A percentile compares a stretch with the other conserved stretches of the same genome.
Conservation (phyloP, 345 rosid species). For the Eucalyptus cladocalyx region DNA sequence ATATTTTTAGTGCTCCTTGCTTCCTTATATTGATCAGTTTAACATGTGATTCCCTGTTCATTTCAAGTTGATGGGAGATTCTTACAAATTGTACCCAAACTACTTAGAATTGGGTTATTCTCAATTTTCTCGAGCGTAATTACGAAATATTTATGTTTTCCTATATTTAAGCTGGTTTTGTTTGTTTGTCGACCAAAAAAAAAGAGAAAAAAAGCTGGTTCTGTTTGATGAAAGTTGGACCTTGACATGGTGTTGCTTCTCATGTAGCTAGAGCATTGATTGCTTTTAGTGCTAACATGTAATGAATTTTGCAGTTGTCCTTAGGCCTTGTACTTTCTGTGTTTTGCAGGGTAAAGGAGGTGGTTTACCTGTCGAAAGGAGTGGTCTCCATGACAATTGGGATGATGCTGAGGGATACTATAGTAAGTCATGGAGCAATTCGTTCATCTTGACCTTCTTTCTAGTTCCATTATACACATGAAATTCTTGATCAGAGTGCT, state of each 20-base stretch:
- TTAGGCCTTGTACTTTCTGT: constrained; percentile 4
- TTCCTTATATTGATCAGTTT: not conserved
- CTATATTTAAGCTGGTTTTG: not conserved
- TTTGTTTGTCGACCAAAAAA: not conserved
- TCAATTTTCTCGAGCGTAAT: not conserved
- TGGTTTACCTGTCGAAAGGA: constrained; percentile 56
- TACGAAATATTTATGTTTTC: not conserved
- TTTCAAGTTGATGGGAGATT: not conserved
- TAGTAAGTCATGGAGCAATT: constrained; percentile 38
- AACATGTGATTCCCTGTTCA: not conserved
- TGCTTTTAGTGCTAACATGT: not conserved
- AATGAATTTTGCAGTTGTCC: not conserved
- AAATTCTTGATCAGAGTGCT: not conserved
- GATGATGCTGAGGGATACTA: constrained; percentile 99
- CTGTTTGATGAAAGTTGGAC: not conserved
- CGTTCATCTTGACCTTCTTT: not conserved
- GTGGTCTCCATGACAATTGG: constrained; percentile 96
- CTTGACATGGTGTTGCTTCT: not conserved
- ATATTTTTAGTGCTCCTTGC: not conserved
- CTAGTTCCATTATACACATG: not conserved
- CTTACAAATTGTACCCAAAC: not conserved
- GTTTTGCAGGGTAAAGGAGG: constrained; percentile 59
- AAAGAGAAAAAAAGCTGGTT: not conserved
- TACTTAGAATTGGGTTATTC: not conserved
- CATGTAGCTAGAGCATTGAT: not conserved